These are phyloP conservation scores for Hypoxylon trugodes DNA, from an alignment of 495 filamentous ascomycete genomes.

Conservation along the genomic window DNA sequence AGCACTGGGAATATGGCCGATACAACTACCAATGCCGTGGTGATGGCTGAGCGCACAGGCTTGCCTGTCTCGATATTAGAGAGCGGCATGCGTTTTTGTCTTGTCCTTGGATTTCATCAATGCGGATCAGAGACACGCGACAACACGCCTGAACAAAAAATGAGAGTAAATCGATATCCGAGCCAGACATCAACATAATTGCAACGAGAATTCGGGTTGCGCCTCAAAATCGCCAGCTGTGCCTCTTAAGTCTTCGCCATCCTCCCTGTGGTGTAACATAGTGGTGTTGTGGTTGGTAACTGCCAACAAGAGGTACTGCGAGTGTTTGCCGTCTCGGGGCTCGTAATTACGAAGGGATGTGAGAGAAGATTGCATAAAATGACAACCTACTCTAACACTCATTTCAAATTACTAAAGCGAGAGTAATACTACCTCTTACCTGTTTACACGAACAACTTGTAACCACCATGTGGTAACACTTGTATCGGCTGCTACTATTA, in stretches of 20 bases:
- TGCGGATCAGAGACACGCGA: not conserved
- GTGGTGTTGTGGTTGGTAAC: too few species aligned
- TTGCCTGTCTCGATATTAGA: not conserved
- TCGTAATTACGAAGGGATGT: not conserved
- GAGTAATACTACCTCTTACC: not conserved
- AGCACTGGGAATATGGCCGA: constrained; percentile 2
- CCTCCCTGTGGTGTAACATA: too few species aligned
- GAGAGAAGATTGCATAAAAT: not conserved
- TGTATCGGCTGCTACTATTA: not conserved
- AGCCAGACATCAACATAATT: too few species aligned
- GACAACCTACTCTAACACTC: not conserved
- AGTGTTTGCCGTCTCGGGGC: too few species aligned
- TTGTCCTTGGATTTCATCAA: not conserved
- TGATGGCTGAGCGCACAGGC: not conserved
- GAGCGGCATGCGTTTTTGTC: not conserved
- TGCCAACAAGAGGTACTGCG: too few species aligned
- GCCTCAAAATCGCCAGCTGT: too few species aligned
- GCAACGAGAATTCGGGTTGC: too few species aligned
- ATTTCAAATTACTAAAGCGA: not conserved
- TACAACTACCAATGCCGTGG: not conserved
- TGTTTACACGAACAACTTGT: not conserved
- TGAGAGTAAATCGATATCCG: not conserved
- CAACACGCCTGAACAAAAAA: not conserved
- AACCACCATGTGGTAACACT: not conserved
- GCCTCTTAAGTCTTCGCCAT: too few species aligned